phyloP scores from a whole-genome alignment of 1,139 yeast species.

The Geotrichum reessii region DNA sequence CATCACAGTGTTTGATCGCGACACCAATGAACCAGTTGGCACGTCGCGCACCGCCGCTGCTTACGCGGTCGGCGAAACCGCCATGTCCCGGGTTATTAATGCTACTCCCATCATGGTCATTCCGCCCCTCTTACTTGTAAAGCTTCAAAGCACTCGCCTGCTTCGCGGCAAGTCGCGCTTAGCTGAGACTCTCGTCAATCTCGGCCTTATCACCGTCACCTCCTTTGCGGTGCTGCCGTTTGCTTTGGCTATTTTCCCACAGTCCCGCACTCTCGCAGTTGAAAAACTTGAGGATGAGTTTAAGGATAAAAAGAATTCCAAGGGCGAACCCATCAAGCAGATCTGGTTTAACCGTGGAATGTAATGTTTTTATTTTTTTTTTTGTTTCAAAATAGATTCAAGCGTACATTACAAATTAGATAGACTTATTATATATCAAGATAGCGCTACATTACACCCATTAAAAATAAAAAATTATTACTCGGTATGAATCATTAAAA shows the following conservation, averaged over 20 bases:
- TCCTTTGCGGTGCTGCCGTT: conserved; percentile 86
- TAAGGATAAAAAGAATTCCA: conserved; percentile 51
- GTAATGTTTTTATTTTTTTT: conserved; percentile 31
- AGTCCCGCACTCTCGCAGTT: conserved; percentile 59
- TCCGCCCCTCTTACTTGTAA: conserved; percentile 79
- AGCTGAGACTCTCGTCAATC: conserved; percentile 62
- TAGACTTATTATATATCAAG: too few relatives aligned
- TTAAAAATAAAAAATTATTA: too few relatives aligned
- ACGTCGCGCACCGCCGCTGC: conserved; percentile 64
- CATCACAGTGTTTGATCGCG: conserved; percentile 63
- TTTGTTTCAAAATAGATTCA: too few relatives aligned
- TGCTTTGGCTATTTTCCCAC: conserved; percentile 94
- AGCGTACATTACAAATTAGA: too few relatives aligned
- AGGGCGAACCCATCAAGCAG: conserved; percentile 53
- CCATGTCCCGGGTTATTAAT: conserved; percentile 86
- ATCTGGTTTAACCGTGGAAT: conserved; percentile 94
- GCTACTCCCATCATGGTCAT: conserved; percentile 97
- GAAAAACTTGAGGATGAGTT: conserved; percentile 58
- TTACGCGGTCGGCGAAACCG: conserved; percentile 94
- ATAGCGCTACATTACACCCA: too few relatives aligned
- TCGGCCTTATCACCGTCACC: conserved; percentile 79
- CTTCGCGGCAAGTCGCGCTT: conserved; percentile 53
- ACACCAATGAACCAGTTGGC: conserved; percentile 45
- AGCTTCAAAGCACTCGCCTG: conserved; percentile 58
- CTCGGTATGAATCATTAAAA: too few relatives aligned